A percentile compares a stretch with the other conserved stretches of the same genome.
phyloP scores from a whole-genome alignment of 805 yeast species.

The Clavispora phyllophila region DNA sequence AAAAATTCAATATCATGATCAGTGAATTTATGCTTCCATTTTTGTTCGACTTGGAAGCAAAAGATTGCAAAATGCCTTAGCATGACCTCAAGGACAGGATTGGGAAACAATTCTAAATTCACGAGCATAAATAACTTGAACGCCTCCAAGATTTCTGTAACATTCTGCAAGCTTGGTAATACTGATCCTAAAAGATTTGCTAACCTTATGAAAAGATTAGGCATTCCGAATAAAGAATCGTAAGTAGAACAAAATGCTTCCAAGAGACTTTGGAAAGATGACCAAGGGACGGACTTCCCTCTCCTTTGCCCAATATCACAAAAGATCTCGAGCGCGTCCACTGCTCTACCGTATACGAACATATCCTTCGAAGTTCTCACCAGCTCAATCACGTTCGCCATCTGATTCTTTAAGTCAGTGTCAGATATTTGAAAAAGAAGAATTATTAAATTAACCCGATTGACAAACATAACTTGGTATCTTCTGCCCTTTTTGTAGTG shows the following conservation, averaged over 20 bases:
- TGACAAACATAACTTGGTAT: slow-evolving; percentile 29
- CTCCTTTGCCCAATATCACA: slow-evolving; percentile 14
- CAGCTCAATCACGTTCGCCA: slow-evolving; percentile 21
- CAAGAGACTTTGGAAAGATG: slow-evolving; percentile 16
- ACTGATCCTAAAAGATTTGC: slow-evolving; percentile 4
- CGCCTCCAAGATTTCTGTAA: background rate
- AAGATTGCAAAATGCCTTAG: background rate
- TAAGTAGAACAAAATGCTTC: slow-evolving; percentile 3
- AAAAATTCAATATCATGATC: slow-evolving; percentile 8
- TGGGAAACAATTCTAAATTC: background rate
- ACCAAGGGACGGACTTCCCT: slow-evolving; percentile 15
- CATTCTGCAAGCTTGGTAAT: background rate
- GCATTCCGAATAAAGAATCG: slow-evolving; percentile 1
- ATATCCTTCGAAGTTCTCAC: slow-evolving; percentile 20
- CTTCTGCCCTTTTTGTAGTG: slow-evolving; percentile 22
- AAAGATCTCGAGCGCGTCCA: slow-evolving; percentile 18
- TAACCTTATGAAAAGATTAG: slow-evolving; percentile 3
- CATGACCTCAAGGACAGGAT: background rate
- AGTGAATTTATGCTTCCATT: background rate
- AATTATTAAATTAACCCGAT: slow-evolving; percentile 32
- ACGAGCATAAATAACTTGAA: background rate
- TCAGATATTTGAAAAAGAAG: slow-evolving; percentile 31
- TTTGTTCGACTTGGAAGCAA: background rate
- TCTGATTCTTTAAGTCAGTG: slow-evolving; percentile 27
- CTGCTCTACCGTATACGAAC: slow-evolving; percentile 18